Conservation (phyloP, 495 filamentous ascomycete species). For the Podospora pseudocomata region DNA sequence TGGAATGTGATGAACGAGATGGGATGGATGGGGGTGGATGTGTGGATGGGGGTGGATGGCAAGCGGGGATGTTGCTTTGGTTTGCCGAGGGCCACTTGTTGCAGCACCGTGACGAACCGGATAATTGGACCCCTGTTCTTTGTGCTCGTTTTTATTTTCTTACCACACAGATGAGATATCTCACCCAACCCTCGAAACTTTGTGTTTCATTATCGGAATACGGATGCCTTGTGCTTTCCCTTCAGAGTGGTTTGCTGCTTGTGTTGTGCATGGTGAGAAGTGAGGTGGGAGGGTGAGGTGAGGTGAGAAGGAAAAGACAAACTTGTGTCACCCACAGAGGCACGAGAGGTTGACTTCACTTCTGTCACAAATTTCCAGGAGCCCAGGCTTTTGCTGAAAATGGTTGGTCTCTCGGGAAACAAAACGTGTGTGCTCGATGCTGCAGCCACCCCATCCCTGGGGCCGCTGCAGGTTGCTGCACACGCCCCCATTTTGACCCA, state of each 20-base stretch:
- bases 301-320: not conserved
- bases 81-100: conserved; percentile 16
- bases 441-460: not conserved
- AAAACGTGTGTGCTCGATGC: not conserved
- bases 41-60: not conserved
- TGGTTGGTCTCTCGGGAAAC: conserved; percentile 19
- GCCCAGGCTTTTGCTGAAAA: not conserved
- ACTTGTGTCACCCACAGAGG: not conserved
- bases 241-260: not conserved
- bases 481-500: conserved; percentile 12
- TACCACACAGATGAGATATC: not conserved
- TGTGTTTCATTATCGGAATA: not conserved
- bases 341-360: not conserved
- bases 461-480: conserved; percentile 3
- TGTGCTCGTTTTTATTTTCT: not conserved
- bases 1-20: not conserved
- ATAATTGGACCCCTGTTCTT: conserved; percentile 16
- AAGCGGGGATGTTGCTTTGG: conserved; percentile 7
- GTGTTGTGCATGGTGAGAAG: not conserved
- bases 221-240: too few relatives aligned
- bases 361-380: not conserved
- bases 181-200: conserved; percentile 3
- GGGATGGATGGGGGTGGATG: not conserved
- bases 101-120: conserved; percentile 8
- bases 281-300: too few relatives aligned